Evolutionary conservation across 306 rosid species (phyloP), one percentile per base, ranked within the genome.

Genomic region (Corylus americana): DNA sequence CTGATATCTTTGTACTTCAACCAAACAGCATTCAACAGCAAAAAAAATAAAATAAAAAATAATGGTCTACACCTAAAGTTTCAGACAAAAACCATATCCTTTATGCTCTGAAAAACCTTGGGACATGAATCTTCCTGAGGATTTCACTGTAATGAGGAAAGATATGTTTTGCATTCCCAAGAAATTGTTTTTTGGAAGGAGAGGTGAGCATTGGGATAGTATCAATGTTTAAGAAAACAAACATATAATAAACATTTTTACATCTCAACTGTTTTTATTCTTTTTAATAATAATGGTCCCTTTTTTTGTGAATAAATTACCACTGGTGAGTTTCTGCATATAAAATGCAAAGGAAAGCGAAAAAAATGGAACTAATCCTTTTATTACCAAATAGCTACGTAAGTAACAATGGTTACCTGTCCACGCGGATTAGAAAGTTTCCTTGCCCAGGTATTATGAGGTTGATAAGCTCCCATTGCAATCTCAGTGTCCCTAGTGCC

Each of bases 401-500:
- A 71, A 70, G 76, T 61, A 3, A 48, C 67, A 62, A 77, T 45
- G 42, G 4, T 84, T 78, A 93, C 99, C 97, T 93, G 89, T 81
- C 99, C 99, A 29, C 7, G 88, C 12, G 99, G 99, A 78, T 76
- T 88, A 59, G 76, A 75, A 22, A 59, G 74, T 48, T 82, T 89
- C 78, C 89, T 83, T 79, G 94, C 99, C 98, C 98, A 90, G 25
- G 98, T 89, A 76, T 93, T 79, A 61, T 85, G 59, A 66, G 97
- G 99, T 83, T 93, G 99, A 79, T 91, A 95, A 18, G 98, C 88
- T 66, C 99, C 99, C 94, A 95, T 95, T 68, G 99, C 99, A 78
- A 95, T 95, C 83, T 95, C 99, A n/a, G 98, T 93, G 90, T 95
- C 99, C 84, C 99, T 93, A 49, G 98, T 91, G 70, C 99, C 99